Evolutionary conservation across 1,139 yeast genomes (phyloP), one percentile per base, ranked within the genome.

Genomic region (Hansenula sp.): DNA sequence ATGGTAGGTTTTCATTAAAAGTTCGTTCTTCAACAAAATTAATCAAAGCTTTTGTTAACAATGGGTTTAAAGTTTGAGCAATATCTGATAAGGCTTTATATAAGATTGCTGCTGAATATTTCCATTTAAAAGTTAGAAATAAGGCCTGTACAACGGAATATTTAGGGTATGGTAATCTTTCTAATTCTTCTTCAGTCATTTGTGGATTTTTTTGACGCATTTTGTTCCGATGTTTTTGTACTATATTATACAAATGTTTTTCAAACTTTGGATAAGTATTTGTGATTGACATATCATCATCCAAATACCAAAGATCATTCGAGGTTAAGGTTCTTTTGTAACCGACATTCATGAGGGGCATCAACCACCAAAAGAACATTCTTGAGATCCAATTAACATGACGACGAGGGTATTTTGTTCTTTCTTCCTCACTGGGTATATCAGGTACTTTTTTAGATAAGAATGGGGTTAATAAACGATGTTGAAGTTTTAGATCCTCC

Each of bases 241-340:
- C 52, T 46, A 76, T 70, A n/a, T 51, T 52, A 6, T 63, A 58
- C 42, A 81, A 65, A 51, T 71, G 55, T 4, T 44, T 44, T 34
- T 69, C 62, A 46, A 80, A 77, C 13, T 47, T 56, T 2, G 55
- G 63, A 24, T 76, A 64, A 47, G 77, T 60, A 33, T 50, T 62
- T 27, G 80, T 80, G 13, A 84, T 79, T 41, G 74, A 68, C 50
- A 79, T 63, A 18, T 77, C 74, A 11, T 70, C 73, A 13, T 77
- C 72, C 43, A 85, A 68, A 36, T 65, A 65, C 62, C 69, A 84
- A 45, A 86, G 61, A 61, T 86, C 95, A 43, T 76, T 73, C 7
- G 81, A 78, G 41, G 77, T 79, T 31, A 86, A 62, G 0, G 88
- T 81, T 54, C 95, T 71, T 45, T 72, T 72, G 58, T 85, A 86